Evolutionary conservation across 2,329 filamentous ascomycete genomes (phyloP).

Genomic region (Pseudogymnoascus sp.): DNA sequence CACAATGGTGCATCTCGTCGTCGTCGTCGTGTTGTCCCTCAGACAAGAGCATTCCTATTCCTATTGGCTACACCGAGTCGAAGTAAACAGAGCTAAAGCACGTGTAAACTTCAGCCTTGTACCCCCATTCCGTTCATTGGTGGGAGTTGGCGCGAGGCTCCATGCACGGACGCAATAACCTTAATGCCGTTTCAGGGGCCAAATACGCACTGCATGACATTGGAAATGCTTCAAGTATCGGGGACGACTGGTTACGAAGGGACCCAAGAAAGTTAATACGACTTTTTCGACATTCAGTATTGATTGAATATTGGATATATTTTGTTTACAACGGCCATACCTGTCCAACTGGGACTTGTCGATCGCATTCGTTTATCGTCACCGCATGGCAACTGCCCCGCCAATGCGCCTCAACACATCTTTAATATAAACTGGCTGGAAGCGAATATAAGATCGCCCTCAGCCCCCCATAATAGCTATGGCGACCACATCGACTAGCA

Average conservation of each 20-base stretch:
- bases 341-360: background rate
- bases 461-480: background rate
- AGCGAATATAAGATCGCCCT: background rate
- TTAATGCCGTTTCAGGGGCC: conserved; percentile 7
- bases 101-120: background rate
- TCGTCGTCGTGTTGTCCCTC: conserved; percentile 2
- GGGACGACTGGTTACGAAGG: background rate
- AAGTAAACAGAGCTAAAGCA: conserved; percentile 1
- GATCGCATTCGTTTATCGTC: background rate
- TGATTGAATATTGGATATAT: background rate
- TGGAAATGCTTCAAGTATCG: conserved; percentile 7
- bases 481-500: background rate
- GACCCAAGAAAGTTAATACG: background rate
- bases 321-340: background rate
- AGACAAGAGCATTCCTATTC: background rate
- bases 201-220: conserved; percentile 7
- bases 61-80: background rate
- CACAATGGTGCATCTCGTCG: background rate
- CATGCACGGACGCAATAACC: conserved; percentile 3
- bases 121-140: background rate
- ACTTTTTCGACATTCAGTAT: background rate
- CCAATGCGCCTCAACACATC: conserved; percentile 4
- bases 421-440: conserved; percentile 1
- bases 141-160: background rate
- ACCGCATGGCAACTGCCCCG: background rate